Percentiles rank a stretch among this genome's conserved stretches.
Conservation (phyloP, 768 basidiomycete genomes). For the Cyclocybe aegerita region DNA sequence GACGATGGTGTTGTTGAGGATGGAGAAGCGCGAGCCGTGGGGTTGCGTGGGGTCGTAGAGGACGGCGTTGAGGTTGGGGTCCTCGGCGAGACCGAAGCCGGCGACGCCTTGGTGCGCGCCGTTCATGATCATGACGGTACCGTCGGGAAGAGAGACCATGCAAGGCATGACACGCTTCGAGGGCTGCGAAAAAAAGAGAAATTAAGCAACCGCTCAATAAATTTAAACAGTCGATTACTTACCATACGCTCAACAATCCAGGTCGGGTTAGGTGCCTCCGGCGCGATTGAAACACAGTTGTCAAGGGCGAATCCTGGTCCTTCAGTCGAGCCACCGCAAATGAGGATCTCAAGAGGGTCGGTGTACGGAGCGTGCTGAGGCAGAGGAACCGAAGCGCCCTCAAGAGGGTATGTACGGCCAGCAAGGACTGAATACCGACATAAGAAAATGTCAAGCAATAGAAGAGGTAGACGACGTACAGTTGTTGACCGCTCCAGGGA, state of each 20-base stretch:
- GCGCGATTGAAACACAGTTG: slow-evolving; percentile 70
- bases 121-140: slow-evolving; percentile 77
- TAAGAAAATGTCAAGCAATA: background rate
- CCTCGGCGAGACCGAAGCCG: slow-evolving; percentile 67
- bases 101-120: slow-evolving; percentile 71
- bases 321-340: slow-evolving; percentile 75
- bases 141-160: slow-evolving; percentile 69
- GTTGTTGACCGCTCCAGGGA: slow-evolving; percentile 74
- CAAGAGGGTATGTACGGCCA: slow-evolving; percentile 77
- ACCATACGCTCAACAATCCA: slow-evolving; percentile 85
- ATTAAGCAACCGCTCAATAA: background rate
- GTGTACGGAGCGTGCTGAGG: slow-evolving; percentile 76
- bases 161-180: slow-evolving; percentile 68
- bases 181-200: slow-evolving; percentile 11
- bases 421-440: slow-evolving; percentile 43
- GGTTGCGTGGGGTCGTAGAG: slow-evolving; percentile 70
- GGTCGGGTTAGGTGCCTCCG: slow-evolving; percentile 57
- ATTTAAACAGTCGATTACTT: slow-evolving; percentile 14
- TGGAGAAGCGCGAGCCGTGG: slow-evolving; percentile 59
- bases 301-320: slow-evolving; percentile 55
- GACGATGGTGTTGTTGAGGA: slow-evolving; percentile 66
- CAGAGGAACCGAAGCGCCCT: slow-evolving; percentile 65
- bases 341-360: slow-evolving; percentile 62
- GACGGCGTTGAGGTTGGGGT: slow-evolving; percentile 64
- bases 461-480: slow-evolving; percentile 28